These are phyloP conservation scores for Henningerozyma blattae DNA, from an alignment of 805 yeast species.

Conservation along the genomic window DNA sequence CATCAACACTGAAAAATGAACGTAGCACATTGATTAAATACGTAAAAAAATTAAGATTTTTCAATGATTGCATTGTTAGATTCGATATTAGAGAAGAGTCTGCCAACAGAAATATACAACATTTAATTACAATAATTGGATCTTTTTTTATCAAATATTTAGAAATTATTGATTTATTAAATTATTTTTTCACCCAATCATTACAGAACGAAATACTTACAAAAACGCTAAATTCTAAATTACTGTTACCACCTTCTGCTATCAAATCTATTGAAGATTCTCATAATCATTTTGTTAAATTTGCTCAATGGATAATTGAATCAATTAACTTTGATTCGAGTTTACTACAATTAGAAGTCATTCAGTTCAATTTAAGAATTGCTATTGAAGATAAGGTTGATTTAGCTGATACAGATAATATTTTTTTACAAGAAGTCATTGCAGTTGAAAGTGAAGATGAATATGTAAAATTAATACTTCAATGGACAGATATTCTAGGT, in stretches of 20 bases:
- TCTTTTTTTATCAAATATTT: conserved; percentile 15
- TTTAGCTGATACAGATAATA: conserved; percentile 18
- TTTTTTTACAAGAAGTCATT: conserved; percentile 22
- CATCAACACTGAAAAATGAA: conserved; percentile 20
- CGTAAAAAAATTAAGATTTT: conserved; percentile 24
- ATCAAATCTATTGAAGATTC: conserved; percentile 17
- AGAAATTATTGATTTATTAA: conserved; percentile 21
- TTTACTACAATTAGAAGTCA: conserved; percentile 17
- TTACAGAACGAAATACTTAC: conserved; percentile 23
- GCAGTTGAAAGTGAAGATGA: conserved; percentile 15
- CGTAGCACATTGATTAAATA: conserved; percentile 23
- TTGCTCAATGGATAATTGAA: conserved; percentile 26
- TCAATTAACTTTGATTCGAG: conserved; percentile 12
- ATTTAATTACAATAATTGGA: conserved; percentile 5
- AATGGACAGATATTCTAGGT: conserved; percentile 17
- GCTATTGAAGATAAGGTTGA: conserved; percentile 22
- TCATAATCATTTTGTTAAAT: conserved; percentile 23
- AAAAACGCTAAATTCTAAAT: conserved; percentile 21
- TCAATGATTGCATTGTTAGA: conserved; percentile 16
- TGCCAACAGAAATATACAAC: background rate
- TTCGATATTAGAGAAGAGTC: conserved; percentile 3
- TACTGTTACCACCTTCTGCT: conserved; percentile 14
- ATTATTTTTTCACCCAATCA: conserved; percentile 22
- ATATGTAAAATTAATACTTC: conserved; percentile 11
- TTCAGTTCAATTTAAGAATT: conserved; percentile 21